A percentile compares a stretch with the other conserved stretches of the same genome.
phyloP scores from a whole-genome alignment of 305 asterid genomes.

The Coffea humblotiana region DNA sequence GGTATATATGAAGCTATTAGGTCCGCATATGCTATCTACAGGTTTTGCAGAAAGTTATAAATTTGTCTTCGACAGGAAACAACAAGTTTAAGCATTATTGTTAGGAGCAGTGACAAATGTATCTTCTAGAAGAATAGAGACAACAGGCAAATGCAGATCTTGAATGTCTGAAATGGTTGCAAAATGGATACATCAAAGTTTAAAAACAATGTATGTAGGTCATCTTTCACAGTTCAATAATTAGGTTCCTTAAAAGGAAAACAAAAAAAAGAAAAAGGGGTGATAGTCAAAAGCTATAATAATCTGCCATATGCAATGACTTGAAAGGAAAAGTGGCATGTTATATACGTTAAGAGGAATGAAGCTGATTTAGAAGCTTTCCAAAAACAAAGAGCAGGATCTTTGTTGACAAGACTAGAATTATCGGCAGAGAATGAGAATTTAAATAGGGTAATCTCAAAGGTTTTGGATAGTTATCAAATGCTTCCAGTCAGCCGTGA shows the following conservation, averaged over 20 bases:
- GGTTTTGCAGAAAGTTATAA: too few species aligned
- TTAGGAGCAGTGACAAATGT: too few species aligned
- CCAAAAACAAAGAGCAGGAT: background rate
- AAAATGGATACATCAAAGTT: background rate
- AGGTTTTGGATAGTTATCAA: too few species aligned
- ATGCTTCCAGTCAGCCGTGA: background rate
- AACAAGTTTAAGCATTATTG: too few species aligned
- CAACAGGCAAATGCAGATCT: background rate
- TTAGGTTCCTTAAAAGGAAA: background rate
- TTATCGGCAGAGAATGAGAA: too few species aligned
- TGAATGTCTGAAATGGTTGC: background rate
- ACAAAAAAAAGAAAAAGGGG: too few species aligned
- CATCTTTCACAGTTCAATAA: background rate
- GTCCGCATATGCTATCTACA: too few species aligned
- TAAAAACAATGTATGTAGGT: background rate
- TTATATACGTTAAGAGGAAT: background rate
- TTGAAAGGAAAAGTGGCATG: background rate
- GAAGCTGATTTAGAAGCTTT: background rate
- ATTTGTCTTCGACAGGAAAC: too few species aligned
- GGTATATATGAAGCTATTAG: background rate
- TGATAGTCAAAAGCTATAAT: too few species aligned
- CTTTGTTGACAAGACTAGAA: background rate
- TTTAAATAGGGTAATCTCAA: too few species aligned
- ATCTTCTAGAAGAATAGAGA: background rate
- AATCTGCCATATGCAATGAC: too few species aligned